Base-by-base conservation (phyloP, 1,284 basidiomycete genomes). In the Phlebopus sp. region DNA sequence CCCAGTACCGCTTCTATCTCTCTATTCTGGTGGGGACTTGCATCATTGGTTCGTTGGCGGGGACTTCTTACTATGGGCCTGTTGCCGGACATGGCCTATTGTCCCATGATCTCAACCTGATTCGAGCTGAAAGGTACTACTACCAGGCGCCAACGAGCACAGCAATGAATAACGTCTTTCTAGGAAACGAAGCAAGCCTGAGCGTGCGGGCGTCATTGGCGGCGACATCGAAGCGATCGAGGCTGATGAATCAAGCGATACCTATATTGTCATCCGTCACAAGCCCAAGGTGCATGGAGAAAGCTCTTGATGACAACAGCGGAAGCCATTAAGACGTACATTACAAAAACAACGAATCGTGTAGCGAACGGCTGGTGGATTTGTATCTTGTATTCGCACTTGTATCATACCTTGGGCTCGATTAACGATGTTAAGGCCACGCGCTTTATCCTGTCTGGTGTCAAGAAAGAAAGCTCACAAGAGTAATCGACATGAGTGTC, bases 1-100 rank as follows among this genome's bases (percentile, higher is more conserved):
- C 92, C 4, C 92, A 96, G 66, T 98, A 97, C 68, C 83, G 95
- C 41, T 98, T 98, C 77, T 97, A 96, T 70, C 77, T 98, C 35
- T 95, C 94, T 11, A 78, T 96, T 51, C 79, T 96, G 39, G 92
- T 96, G 23, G 95, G 95, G 18, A 82, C 86, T n/a, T 92, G 87
- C 66, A 90, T 91, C 62, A 83, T 91, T 54, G 84, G 83, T 29
- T 86, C 88, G 1, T 74, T 93, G 43, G 85, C 84, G 3, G 89
- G 86, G 23, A 86, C 81, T 10, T 86, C 87, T 40, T 86, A 86
- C 67, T 88, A 81, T 63, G 86, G 86, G 0, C 84, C 86, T 10
- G 84, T 88, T 3, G 83, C 84, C 1, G 84, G 84, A 1, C 82
- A 87, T 58, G 81, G 83, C 13, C 63, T 88, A 45, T 56, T 84